These are phyloP conservation scores for Pyrrhoderma lamaoense DNA, from an alignment of 1,284 basidiomycete species.

Conservation along the genomic window DNA sequence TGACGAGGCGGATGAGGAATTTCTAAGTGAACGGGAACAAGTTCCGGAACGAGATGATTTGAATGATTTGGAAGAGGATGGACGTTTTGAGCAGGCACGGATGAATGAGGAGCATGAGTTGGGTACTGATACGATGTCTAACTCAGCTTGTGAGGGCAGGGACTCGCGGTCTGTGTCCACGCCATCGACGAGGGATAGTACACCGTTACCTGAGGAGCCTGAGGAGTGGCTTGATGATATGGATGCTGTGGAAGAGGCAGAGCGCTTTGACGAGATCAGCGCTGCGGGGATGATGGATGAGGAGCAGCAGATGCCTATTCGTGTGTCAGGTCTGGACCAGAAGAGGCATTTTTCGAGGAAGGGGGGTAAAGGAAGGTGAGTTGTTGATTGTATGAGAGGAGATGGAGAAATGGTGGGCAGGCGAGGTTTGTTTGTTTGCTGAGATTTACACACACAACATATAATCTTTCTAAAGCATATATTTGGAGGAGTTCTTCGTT, in stretches of 20 bases:
- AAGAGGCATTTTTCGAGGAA: slow-evolving; percentile 5
- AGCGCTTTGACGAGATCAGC: slow-evolving; percentile 55
- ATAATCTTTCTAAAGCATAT: too few species aligned
- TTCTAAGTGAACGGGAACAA: slow-evolving; percentile 24
- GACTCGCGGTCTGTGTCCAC: slow-evolving; percentile 31
- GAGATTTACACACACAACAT: too few species aligned
- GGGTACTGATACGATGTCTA: slow-evolving; percentile 24
- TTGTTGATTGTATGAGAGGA: background rate
- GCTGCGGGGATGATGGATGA: slow-evolving; percentile 58
- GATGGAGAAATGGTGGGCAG: too few species aligned
- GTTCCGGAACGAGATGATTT: slow-evolving; percentile 19
- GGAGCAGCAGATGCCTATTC: slow-evolving; percentile 28
- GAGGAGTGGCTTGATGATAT: slow-evolving; percentile 48
- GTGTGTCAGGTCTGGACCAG: slow-evolving; percentile 9
- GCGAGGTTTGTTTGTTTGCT: too few species aligned
- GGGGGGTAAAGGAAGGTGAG: slow-evolving; percentile 4
- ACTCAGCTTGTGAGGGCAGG: slow-evolving; percentile 27
- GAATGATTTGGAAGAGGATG: background rate
- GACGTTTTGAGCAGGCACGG: too few species aligned
- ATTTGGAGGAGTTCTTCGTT: too few species aligned
- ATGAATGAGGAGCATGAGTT: too few species aligned
- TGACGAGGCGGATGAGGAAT: slow-evolving; percentile 66
- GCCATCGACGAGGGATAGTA: slow-evolving; percentile 31
- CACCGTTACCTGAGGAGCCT: slow-evolving; percentile 39
- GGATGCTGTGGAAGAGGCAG: slow-evolving; percentile 54